Base-by-base conservation (phyloP, 2,329 filamentous ascomycete species). In the Alternaria sp. region DNA sequence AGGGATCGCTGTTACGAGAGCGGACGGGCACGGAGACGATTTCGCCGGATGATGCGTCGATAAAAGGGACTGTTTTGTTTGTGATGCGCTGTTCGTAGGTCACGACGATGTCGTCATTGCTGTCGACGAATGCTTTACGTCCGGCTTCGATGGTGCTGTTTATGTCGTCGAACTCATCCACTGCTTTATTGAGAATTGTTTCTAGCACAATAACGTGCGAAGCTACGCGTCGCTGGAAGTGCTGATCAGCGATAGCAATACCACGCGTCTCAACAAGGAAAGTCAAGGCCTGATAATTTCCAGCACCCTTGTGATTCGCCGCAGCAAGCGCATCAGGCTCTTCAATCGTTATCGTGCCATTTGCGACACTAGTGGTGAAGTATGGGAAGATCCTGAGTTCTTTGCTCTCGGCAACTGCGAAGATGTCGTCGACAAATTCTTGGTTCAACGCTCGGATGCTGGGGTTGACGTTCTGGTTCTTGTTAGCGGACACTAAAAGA, bases 401-500 rank as follows among this genome's bases (percentile, higher is more conserved):
- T 3, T 51, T 21, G 4, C 19, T 32, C 26, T 36, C 13, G 6
- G 49, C 49, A 23, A 21, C 49, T 11, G 66, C 53, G 23, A 69
- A 70, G 3, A 77, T 66, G 5, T 70, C 67, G 4, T 66, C 45
- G 0, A 71, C 72, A 23, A 76, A 77, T 1, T 68, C 55, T 52
- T 76, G 67, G n/a, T 71, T 69, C 19, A 77, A 50, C n/a, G 67
- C 59, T n/a, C 73, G 74, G 19, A 76, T 76, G 3, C 46, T 49
- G 0, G 57, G 36, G n/a, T 76, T 61, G 46, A 77, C 72, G 57
- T 77, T 77, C 4, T 71, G 65, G 45, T 76, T 76, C 65, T 76
- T 77, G 23, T 72, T 74, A 3, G 66, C 74, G 7, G 70, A 70
- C 13, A 75, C 67, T 8, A 76, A 62, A 4, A 70, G 69, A 30